Evolutionary conservation across 2,329 filamentous ascomycete species (phyloP).

Genomic region (Elsinoe arachidis): DNA sequence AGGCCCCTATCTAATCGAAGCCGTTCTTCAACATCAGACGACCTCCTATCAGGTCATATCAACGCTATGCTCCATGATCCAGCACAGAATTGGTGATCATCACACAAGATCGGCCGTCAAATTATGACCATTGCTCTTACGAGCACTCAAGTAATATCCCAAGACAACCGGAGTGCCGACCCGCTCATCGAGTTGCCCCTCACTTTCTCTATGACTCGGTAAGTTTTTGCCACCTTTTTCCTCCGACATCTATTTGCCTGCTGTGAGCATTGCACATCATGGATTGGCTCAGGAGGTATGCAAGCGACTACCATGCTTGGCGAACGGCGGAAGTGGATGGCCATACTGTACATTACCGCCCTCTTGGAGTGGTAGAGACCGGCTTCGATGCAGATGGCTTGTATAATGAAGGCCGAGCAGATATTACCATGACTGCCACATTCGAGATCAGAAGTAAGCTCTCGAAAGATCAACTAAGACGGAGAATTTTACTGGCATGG

Average conservation of each 20-base stretch:
- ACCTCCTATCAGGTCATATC: no score
- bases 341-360: conserved; percentile 26
- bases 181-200: no score
- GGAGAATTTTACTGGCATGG: conserved; percentile 16
- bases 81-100: no score
- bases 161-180: no score
- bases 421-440: conserved; percentile 34
- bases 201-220: background rate
- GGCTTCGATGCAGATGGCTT: conserved; percentile 38
- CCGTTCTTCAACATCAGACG: no score
- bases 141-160: no score
- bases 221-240: background rate
- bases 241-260: background rate
- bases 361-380: conserved; percentile 36
- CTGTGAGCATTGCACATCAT: background rate
- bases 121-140: no score
- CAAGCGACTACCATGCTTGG: conserved; percentile 32
- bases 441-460: conserved; percentile 29
- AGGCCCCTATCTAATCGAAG: no score
- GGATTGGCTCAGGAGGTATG: conserved; percentile 35
- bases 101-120: no score
- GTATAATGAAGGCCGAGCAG: conserved; percentile 38
- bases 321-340: conserved; percentile 18
- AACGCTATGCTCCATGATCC: no score
- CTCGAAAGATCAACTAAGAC: conserved; percentile 22